Percentiles rank a stretch among this genome's conserved stretches.
Conservation (phyloP, 2,329 filamentous ascomycete species). For the Byssoonygena ceratinophila region DNA sequence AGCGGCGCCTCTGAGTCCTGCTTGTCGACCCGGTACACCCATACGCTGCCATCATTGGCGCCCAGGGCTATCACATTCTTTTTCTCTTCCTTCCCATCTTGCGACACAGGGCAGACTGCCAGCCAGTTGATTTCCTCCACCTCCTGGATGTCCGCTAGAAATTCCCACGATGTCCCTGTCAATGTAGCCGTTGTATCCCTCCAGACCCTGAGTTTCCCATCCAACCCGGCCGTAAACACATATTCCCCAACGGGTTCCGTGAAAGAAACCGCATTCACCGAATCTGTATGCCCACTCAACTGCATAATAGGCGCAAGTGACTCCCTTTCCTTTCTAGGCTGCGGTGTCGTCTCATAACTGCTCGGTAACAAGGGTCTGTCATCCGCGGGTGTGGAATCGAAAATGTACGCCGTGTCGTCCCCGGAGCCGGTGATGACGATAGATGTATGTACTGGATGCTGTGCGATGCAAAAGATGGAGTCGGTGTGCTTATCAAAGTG, state of each 20-base stretch:
- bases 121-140: constrained; percentile 96
- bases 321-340: constrained; percentile 47
- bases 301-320: constrained; percentile 57
- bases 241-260: constrained; percentile 74
- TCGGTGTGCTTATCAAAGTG: constrained; percentile 88
- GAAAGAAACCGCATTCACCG: constrained; percentile 76
- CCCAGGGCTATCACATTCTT: constrained; percentile 79
- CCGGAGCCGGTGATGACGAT: constrained; percentile 82
- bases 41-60: constrained; percentile 81
- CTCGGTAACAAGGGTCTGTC: constrained; percentile 59
- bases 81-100: constrained; percentile 38
- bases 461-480: constrained; percentile 88
- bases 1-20: constrained; percentile 52
- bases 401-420: constrained; percentile 76
- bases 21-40: constrained; percentile 81
- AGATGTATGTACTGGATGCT: constrained; percentile 68
- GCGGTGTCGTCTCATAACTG: constrained; percentile 60
- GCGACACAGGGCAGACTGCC: constrained; percentile 56
- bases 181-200: constrained; percentile 40
- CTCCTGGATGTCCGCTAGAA: constrained; percentile 70
- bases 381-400: constrained; percentile 57
- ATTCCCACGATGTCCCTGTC: constrained; percentile 48
- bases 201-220: constrained; percentile 70
- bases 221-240: constrained; percentile 74
- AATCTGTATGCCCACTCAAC: constrained; percentile 85